Percentiles rank a stretch among this genome's conserved stretches.
Conservation (phyloP, 805 yeast genomes). For the Candida glaebosa region DNA sequence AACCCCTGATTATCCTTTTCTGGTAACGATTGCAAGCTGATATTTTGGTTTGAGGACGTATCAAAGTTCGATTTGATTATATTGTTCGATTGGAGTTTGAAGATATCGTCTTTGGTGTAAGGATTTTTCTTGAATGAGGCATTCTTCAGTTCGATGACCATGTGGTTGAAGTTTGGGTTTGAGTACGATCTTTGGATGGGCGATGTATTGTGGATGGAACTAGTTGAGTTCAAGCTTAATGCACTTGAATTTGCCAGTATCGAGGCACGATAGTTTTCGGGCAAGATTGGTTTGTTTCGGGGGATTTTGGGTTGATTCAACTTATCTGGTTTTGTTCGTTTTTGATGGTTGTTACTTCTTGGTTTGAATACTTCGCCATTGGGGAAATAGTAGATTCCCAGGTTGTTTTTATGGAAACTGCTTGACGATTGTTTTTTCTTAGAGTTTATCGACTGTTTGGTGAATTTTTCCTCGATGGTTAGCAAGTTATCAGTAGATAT, state of each 20-base stretch:
- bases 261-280: no score
- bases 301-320: background rate
- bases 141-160: no score
- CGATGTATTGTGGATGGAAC: background rate
- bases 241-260: background rate
- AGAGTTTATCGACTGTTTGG: conserved; percentile 25
- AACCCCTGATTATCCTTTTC: conserved; percentile 1
- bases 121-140: no score
- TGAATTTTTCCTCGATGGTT: conserved; percentile 36
- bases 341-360: conserved; percentile 15
- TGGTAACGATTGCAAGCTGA: conserved; percentile 3
- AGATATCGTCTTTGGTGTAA: no score
- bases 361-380: conserved; percentile 55
- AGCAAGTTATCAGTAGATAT: conserved; percentile 39
- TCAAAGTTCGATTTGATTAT: background rate
- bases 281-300: background rate
- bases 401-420: conserved; percentile 14
- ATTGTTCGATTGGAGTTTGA: no score
- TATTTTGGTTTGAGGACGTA: background rate
- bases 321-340: conserved; percentile 1
- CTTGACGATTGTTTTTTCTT: background rate
- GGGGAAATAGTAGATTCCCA: conserved; percentile 40
- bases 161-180: conserved; percentile 1
- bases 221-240: background rate
- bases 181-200: background rate